A percentile compares a stretch with the other conserved stretches of the same genome.
phyloP scores from a whole-genome alignment of 2,329 filamentous ascomycete species.

The Westerdykella sp. region DNA sequence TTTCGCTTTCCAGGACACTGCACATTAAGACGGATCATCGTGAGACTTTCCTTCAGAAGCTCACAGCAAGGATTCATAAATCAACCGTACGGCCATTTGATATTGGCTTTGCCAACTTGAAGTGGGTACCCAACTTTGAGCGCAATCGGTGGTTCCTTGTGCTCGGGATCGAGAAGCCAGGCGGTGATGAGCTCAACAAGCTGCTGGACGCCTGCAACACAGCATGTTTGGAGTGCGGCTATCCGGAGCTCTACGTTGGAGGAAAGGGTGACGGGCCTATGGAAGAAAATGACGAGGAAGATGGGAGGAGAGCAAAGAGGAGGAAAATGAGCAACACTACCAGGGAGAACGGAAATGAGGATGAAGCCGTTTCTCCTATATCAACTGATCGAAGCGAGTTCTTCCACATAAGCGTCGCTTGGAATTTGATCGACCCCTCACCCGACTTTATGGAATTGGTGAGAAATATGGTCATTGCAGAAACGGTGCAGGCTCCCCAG shows the following conservation, averaged over 20 bases:
- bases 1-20: constrained; percentile 81
- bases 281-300: constrained; percentile 11
- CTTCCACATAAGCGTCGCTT: constrained; percentile 88
- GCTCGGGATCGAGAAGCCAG: constrained; percentile 49
- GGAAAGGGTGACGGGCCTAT: constrained; percentile 25
- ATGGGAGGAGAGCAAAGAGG: constrained; percentile 7
- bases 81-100: constrained; percentile 49
- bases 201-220: constrained; percentile 65
- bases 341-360: background rate
- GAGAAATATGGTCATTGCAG: constrained; percentile 16
- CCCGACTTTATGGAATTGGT: constrained; percentile 21
- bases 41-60: constrained; percentile 55
- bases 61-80: constrained; percentile 42
- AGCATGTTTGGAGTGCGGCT: constrained; percentile 53
- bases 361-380: background rate
- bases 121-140: constrained; percentile 63
- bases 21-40: constrained; percentile 67
- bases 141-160: constrained; percentile 78
- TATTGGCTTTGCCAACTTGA: constrained; percentile 43
- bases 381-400: constrained; percentile 45
- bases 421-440: constrained; percentile 48
- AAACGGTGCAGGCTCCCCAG: constrained; percentile 15
- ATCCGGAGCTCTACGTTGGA: constrained; percentile 63
- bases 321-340: constrained; percentile 8
- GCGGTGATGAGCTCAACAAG: constrained; percentile 34